These are phyloP conservation scores for Cystobasidium pallidum DNA, from an alignment of 1,284 basidiomycete genomes.

Conservation along the genomic window DNA sequence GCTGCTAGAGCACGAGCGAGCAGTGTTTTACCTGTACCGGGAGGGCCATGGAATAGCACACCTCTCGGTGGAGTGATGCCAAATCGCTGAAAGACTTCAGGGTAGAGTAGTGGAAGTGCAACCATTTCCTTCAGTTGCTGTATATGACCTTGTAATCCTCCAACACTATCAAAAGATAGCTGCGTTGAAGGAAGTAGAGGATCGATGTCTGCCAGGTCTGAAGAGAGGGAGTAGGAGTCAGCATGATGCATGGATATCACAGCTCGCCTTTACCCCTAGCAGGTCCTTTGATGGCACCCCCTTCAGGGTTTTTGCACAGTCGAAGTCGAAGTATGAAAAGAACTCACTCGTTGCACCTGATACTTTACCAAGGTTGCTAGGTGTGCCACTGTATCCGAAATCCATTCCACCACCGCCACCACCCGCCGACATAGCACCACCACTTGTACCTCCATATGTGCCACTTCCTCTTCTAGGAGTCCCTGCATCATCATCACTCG, in stretches of 20 bases:
- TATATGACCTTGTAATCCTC: slow-evolving; percentile 93
- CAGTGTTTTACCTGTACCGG: slow-evolving; percentile 91
- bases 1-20: slow-evolving; percentile 92
- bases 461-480: slow-evolving; percentile 49
- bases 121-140: slow-evolving; percentile 99
- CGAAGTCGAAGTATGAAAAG: too few species aligned
- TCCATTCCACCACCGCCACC: slow-evolving; percentile 51
- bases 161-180: slow-evolving; percentile 96
- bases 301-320: too few species aligned
- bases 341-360: slow-evolving; percentile 67
- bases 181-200: slow-evolving; percentile 91
- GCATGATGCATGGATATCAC: too few species aligned
- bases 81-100: slow-evolving; percentile 95
- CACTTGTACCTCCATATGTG: slow-evolving; percentile 51
- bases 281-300: too few species aligned
- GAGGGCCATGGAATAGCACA: slow-evolving; percentile 95
- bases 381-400: slow-evolving; percentile 47
- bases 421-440: slow-evolving; percentile 52
- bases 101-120: slow-evolving; percentile 89
- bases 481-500: slow-evolving; percentile 48
- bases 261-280: too few species aligned
- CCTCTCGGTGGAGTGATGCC: slow-evolving; percentile 93
- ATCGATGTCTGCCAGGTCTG: slow-evolving; percentile 93
- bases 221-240: too few species aligned
- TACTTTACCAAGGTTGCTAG: slow-evolving; percentile 75